Evolutionary conservation across 345 rosid species (phyloP).

Genomic region (Punica granatum): DNA sequence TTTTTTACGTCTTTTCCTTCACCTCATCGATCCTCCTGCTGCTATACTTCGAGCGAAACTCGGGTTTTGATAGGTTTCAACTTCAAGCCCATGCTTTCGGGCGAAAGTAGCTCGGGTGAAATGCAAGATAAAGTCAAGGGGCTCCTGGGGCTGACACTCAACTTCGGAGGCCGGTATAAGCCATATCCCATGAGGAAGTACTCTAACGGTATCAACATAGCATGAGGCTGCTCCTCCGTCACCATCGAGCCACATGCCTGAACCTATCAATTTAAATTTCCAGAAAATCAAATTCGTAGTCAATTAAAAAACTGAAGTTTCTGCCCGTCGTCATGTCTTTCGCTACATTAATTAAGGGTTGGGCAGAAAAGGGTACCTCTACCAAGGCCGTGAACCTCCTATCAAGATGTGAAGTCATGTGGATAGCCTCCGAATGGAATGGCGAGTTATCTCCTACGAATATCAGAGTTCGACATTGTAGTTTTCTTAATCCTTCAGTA

Average conservation of each 20-base stretch:
- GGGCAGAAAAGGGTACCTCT: conserved; percentile 37
- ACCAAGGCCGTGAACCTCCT: conserved; percentile 79
- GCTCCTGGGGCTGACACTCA: conserved; percentile 81
- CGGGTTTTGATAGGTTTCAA: conserved; percentile 90
- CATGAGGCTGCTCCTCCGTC: conserved; percentile 95
- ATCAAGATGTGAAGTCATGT: conserved; percentile 77
- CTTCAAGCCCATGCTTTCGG: conserved; percentile 98
- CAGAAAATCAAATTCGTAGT: not conserved
- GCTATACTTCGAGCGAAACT: conserved; percentile 17
- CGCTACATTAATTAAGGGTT: not conserved
- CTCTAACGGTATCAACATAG: conserved; percentile 92
- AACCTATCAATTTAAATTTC: conserved; percentile 39
- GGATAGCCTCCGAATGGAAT: conserved; percentile 75
- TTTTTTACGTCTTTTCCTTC: not conserved
- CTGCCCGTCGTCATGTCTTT: not conserved
- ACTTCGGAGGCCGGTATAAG: conserved; percentile 54
- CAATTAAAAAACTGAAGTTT: not conserved
- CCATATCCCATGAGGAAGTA: conserved; percentile 83
- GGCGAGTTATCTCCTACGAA: conserved; percentile 89
- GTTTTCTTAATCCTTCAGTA: conserved; percentile 60
- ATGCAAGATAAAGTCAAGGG: conserved; percentile 77
- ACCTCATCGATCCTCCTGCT: not conserved
- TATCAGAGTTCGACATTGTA: conserved; percentile 72
- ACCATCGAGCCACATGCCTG: conserved; percentile 95
- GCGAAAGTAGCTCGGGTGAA: conserved; percentile 90